These are phyloP conservation scores for Castanospermum australe DNA, from an alignment of 306 rosid species.

Conservation along the genomic window DNA sequence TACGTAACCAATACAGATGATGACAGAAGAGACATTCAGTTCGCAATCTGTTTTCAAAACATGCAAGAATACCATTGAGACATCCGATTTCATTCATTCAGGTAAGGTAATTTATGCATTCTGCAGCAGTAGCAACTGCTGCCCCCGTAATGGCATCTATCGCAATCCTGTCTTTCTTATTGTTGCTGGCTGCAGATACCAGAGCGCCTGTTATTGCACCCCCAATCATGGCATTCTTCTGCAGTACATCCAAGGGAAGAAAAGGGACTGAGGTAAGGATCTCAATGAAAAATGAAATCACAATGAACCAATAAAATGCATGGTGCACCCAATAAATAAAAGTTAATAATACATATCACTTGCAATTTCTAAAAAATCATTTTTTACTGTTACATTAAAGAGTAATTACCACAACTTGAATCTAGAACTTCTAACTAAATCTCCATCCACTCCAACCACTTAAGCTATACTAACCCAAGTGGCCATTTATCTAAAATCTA, in stretches of 20 bases:
- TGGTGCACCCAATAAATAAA: background rate
- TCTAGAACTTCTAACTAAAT: background rate
- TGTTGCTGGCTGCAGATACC: conserved; percentile 51
- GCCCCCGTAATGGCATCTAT: conserved; percentile 84
- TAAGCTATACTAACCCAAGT: background rate
- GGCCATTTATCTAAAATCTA: background rate
- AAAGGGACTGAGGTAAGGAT: background rate
- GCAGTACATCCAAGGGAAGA: conserved; percentile 34
- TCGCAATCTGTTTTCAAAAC: conserved; percentile 14
- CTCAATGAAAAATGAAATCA: background rate
- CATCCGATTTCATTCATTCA: conserved; percentile 29
- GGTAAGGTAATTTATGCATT: conserved; percentile 76
- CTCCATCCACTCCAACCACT: background rate
- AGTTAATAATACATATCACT: background rate
- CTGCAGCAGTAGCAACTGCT: conserved; percentile 91
- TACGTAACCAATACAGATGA: background rate
- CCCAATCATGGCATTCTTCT: conserved; percentile 94
- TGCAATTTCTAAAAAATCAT: conserved; percentile 1
- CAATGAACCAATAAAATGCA: background rate
- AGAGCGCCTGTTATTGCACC: conserved; percentile 88
- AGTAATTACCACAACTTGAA: background rate
- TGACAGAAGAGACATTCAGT: background rate
- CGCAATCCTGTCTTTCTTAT: conserved; percentile 50
- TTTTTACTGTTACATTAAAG: background rate
- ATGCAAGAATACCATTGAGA: background rate